phyloP scores from a whole-genome alignment of 345 rosid species.

The Carallia brachiata region DNA sequence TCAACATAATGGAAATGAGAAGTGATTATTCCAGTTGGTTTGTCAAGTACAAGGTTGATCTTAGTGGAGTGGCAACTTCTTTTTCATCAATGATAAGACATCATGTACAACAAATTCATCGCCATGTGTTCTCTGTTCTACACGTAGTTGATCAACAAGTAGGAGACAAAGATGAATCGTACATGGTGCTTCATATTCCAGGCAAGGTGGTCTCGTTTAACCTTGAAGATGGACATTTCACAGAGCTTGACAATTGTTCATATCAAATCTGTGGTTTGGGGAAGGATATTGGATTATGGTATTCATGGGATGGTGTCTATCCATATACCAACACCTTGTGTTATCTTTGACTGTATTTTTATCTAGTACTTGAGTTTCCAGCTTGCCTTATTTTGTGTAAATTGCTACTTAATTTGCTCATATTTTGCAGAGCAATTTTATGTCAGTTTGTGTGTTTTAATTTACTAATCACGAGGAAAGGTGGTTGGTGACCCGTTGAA shows the following conservation, averaged over 20 bases:
- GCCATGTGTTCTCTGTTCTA: constrained; percentile 4
- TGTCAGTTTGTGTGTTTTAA: too few relatives aligned
- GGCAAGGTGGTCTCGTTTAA: constrained; percentile 3
- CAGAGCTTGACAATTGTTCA: neutral
- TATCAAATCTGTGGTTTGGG: neutral
- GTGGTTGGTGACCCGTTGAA: too few relatives aligned
- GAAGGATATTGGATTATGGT: constrained; percentile 7
- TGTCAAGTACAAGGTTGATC: constrained; percentile 31
- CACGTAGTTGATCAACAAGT: constrained; percentile 6
- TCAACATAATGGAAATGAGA: constrained; percentile 28
- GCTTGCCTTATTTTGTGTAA: too few relatives aligned
- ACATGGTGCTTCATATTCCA: constrained; percentile 20
- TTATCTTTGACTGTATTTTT: constrained; percentile 3
- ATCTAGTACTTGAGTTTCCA: too few relatives aligned
- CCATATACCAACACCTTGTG: constrained; percentile 7
- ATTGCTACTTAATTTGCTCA: too few relatives aligned
- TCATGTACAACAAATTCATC: neutral
- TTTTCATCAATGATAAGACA: neutral
- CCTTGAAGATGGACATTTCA: constrained; percentile 4
- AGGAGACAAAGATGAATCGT: constrained; percentile 15
- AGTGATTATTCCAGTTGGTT: constrained; percentile 28
- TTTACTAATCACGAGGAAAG: too few relatives aligned
- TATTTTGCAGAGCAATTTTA: too few relatives aligned
- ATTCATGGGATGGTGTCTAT: constrained; percentile 20
- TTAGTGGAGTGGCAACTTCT: neutral